A percentile compares a stretch with the other conserved stretches of the same genome.
phyloP scores from a whole-genome alignment of 1,284 basidiomycete species.

The Cutaneotrichosporon cyanovorans region DNA sequence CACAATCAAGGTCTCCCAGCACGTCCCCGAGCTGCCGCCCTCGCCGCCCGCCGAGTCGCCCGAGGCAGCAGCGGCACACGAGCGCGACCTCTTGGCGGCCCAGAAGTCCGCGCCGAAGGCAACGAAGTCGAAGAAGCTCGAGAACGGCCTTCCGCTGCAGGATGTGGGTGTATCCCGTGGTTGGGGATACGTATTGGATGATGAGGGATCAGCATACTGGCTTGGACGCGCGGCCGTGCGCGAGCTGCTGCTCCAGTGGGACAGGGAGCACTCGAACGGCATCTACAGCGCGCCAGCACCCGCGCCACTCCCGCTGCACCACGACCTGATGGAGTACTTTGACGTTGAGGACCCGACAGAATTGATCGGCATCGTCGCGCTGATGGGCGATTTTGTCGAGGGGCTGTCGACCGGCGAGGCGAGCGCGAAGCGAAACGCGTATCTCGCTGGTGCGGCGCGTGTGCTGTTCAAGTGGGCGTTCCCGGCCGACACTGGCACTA shows the following conservation, averaged over 20 bases:
- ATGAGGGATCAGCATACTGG: conserved; percentile 41
- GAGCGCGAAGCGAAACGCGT: conserved; percentile 32
- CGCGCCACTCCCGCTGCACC: conserved; percentile 23
- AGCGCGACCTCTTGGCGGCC: background rate
- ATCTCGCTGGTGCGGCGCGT: conserved; percentile 32
- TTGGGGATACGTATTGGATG: conserved; percentile 41
- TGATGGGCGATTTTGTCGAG: conserved; percentile 23
- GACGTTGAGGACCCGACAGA: conserved; percentile 28
- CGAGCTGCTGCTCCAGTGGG: conserved; percentile 24
- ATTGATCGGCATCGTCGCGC: conserved; percentile 30
- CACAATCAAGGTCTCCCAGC: conserved; percentile 23
- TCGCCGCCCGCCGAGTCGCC: conserved; percentile 8
- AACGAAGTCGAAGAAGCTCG: background rate
- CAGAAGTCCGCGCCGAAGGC: background rate
- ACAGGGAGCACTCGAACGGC: conserved; percentile 24
- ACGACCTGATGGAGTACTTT: conserved; percentile 35
- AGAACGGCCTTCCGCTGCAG: conserved; percentile 24
- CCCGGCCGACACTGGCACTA: conserved; percentile 20
- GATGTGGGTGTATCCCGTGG: conserved; percentile 33
- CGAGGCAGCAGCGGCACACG: conserved; percentile 2
- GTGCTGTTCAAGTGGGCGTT: conserved; percentile 37
- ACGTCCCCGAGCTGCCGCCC: conserved; percentile 6
- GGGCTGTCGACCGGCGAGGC: conserved; percentile 28
- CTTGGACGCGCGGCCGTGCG: conserved; percentile 37
- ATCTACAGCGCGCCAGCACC: conserved; percentile 24